Evolutionary conservation across 345 rosid species (phyloP).

Genomic region (Populus davidiana): DNA sequence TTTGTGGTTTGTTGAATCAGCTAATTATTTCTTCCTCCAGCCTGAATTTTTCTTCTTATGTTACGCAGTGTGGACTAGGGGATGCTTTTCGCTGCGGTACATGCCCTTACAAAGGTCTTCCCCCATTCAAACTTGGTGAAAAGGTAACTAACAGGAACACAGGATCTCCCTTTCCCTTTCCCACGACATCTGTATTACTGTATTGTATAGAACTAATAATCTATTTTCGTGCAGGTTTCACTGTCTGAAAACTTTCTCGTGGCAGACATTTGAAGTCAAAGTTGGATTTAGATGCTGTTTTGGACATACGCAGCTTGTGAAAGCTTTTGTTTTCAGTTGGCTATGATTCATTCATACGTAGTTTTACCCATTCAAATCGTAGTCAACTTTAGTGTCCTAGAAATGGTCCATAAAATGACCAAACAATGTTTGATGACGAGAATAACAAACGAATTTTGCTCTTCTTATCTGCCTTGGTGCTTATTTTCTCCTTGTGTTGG

Average conservation of each 20-base stretch:
- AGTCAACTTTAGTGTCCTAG: neutral
- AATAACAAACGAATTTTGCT: neutral
- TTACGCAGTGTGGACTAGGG: constrained; percentile 81
- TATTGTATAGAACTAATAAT: neutral
- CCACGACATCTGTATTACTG: neutral
- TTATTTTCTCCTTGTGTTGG: neutral
- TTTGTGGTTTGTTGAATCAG: neutral
- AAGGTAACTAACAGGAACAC: constrained; percentile 49
- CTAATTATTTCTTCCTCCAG: neutral
- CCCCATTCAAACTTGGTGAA: constrained; percentile 83
- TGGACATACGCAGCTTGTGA: neutral
- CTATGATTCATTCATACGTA: neutral
- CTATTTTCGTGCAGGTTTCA: constrained; percentile 54
- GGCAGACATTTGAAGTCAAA: constrained; percentile 55
- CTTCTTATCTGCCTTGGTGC: neutral
- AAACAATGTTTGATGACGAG: neutral
- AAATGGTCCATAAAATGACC: neutral
- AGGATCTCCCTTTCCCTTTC: neutral
- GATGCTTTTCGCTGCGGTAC: constrained; percentile 95
- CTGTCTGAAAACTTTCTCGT: constrained; percentile 70
- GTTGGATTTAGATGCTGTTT: neutral
- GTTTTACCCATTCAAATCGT: neutral
- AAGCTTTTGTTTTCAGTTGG: neutral
- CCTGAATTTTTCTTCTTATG: neutral
- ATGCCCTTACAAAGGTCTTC: constrained; percentile 94